Percentiles rank a stretch among this genome's conserved stretches.
phyloP scores from a whole-genome alignment of 2,329 filamentous ascomycete genomes.

The Xylariaceae sp. region DNA sequence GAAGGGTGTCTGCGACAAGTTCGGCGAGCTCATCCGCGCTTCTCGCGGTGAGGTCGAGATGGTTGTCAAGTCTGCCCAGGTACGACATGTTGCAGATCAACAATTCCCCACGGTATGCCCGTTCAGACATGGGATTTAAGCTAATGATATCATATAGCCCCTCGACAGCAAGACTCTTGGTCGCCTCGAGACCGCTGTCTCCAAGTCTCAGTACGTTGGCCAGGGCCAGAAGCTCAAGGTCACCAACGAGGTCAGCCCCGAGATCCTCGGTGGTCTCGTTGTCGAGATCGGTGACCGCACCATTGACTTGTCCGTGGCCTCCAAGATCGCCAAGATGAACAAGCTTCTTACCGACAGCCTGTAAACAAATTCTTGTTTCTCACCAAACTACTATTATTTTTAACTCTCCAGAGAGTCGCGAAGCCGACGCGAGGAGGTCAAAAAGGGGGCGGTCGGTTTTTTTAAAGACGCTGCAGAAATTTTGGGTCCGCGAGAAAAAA shows the following conservation, averaged over 20 bases:
- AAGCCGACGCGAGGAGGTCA: conserved; percentile 11
- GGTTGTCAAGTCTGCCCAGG: conserved; percentile 82
- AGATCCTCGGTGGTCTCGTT: conserved; percentile 87
- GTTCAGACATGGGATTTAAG: neutral
- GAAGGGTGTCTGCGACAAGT: conserved; percentile 80
- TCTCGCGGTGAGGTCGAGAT: conserved; percentile 90
- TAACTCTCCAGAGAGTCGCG: conserved; percentile 24
- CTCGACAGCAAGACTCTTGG: conserved; percentile 81
- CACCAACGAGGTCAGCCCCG: conserved; percentile 88
- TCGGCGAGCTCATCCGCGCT: conserved; percentile 78
- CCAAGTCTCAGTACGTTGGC: conserved; percentile 83
- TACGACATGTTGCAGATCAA: conserved; percentile 40
- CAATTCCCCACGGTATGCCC: neutral
- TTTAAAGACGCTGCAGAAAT: conserved; percentile 13
- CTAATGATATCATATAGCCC: conserved; percentile 36
- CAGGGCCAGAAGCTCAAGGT: conserved; percentile 98
- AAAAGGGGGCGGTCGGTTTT: conserved; percentile 3
- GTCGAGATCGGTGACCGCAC: conserved; percentile 97
- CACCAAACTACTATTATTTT: conserved; percentile 4
- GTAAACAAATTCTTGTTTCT: conserved; percentile 46
- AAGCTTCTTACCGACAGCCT: conserved; percentile 94
- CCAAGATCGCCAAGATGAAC: conserved; percentile 97
- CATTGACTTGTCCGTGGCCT: conserved; percentile 92
- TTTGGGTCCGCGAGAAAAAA: conserved; percentile 13
- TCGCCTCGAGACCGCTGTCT: conserved; percentile 79